Base-by-base conservation (phyloP, 257 asterid genomes). In the Henckelia pumila region DNA sequence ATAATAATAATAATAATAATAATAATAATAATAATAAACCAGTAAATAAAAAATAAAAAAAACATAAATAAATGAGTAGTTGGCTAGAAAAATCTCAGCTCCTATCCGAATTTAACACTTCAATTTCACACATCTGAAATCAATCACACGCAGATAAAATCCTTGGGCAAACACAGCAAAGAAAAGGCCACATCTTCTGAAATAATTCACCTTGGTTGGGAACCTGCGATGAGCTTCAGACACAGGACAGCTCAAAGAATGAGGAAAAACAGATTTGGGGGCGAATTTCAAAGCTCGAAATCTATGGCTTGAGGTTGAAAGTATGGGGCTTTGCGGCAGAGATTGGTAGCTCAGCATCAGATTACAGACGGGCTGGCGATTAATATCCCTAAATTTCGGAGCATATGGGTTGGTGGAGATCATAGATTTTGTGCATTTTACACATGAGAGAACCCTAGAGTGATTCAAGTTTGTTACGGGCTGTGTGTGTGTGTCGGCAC, bases 271-370 rank as follows among this genome's bases (percentile, higher is more conserved):
- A 26, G 85, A 74, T 75, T 75, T 77, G 53, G 82, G 74, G 61
- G 76, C 21, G 63, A 86, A 79, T 69, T 78, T 82, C 1, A 85
- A 75, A 64, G 81, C 74, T 81, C 88, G 67, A 56, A 79, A 71
- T 68, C 75, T 64, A 58, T 75, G 80, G 59, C 65, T 53, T n/a
- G 84, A 76, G 64, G 68, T 32, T 8, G 80, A 65, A 64, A 74
- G 81, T 37, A 52, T 71, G 63, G 87, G 88, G 71, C 81, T 82
- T 70, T 7, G 85, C 16, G 85, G 89, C 64, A 74, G 71, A 63
- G 87, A 77, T 71, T 72, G 85, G 67, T 87, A 78, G 82, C 82
- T 77, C 68, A 88, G 86, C 97, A 88, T 85, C 85, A 86, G 88
- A 81, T 70, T 78, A 69, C 14, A 53, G 44, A 73, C 50, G 21